phyloP scores from a whole-genome alignment of 306 rosid species.

The Ormosia emarginata region DNA sequence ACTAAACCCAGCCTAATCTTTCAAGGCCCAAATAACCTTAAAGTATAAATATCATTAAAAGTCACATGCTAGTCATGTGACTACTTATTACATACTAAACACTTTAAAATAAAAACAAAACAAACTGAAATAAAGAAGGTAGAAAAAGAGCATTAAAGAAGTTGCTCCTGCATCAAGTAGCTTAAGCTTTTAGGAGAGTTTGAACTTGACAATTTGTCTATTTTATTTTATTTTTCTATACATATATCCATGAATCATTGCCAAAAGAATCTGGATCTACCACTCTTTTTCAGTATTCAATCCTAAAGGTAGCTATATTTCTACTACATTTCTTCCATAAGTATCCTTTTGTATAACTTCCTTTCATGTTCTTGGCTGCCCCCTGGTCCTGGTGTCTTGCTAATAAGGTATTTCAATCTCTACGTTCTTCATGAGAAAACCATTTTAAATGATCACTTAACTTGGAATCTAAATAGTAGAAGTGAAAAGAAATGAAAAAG shows the following conservation, averaged over 20 bases:
- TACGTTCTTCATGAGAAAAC: neutral
- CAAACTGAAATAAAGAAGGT: too few species aligned
- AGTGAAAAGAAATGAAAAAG: neutral
- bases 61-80: too few species aligned
- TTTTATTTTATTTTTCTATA: neutral
- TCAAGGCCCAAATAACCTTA: too few species aligned
- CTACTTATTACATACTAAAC: too few species aligned
- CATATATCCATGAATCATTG: neutral
- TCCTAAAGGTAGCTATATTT: neutral
- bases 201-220: neutral
- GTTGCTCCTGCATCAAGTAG: too few species aligned
- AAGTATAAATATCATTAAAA: too few species aligned
- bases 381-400: neutral
- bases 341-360: neutral
- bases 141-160: too few species aligned
- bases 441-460: neutral
- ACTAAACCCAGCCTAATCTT: too few species aligned
- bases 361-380: neutral
- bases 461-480: neutral
- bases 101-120: too few species aligned
- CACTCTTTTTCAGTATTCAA: neutral
- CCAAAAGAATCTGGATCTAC: neutral
- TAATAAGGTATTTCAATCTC: neutral
- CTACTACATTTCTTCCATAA: neutral
- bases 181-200: neutral